Percentiles rank a stretch among this genome's conserved stretches.
These are phyloP conservation scores for Citrus sp. DNA, from an alignment of 345 rosid species.

Conservation along the genomic window DNA sequence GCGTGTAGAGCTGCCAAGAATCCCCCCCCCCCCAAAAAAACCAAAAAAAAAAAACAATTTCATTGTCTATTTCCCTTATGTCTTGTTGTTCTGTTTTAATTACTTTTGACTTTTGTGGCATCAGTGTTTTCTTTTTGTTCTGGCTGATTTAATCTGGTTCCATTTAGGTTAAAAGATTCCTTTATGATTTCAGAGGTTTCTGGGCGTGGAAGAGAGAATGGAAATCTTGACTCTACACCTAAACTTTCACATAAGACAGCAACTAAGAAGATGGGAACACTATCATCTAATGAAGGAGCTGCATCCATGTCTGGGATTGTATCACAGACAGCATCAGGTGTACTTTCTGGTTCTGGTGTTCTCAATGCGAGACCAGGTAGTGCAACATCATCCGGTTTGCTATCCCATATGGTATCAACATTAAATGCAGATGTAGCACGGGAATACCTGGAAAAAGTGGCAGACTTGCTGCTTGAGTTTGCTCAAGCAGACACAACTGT, in stretches of 20 bases:
- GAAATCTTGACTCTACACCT: constrained; percentile 58
- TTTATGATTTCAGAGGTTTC: constrained; percentile 64
- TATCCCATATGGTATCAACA: constrained; percentile 86
- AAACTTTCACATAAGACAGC: constrained; percentile 55
- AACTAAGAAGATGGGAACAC: constrained; percentile 56
- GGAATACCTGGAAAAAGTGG: constrained; percentile 95
- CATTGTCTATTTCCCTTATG: neutral
- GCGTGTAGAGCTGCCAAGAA: neutral
- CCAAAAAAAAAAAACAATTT: neutral
- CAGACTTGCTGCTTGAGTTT: constrained; percentile 96
- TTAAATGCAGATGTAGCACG: constrained; percentile 87
- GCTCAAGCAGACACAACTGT: constrained; percentile 93
- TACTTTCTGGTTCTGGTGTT: constrained; percentile 95
- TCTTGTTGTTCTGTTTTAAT: neutral
- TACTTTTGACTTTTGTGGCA: neutral
- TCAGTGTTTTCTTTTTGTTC: neutral
- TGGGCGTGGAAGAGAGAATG: constrained; percentile 79
- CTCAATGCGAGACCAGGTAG: constrained; percentile 96
- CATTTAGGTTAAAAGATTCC: neutral
- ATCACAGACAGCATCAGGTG: constrained; percentile 94
- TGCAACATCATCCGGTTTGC: constrained; percentile 90
- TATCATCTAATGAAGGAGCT: constrained; percentile 53
- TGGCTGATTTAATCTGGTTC: constrained; percentile 1
- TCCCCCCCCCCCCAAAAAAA: too few species aligned
- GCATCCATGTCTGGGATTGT: constrained; percentile 79